A percentile compares a stretch with the other conserved stretches of the same genome.
Evolutionary conservation across 2,329 filamentous ascomycete species (phyloP).

Genomic region (Diaporthe nobilis): DNA sequence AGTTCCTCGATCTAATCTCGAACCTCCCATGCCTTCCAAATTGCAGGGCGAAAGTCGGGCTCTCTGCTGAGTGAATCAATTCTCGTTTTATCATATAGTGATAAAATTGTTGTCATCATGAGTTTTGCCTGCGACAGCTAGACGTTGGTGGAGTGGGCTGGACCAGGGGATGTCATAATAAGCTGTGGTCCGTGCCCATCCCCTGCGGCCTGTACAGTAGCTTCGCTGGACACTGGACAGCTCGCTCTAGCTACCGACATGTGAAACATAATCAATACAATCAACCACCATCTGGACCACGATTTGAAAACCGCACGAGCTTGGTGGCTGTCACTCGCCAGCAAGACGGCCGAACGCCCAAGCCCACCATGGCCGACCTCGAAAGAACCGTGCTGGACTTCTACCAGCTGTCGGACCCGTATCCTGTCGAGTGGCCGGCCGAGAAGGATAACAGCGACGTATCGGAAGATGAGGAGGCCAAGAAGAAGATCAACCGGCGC

Average conservation of each 20-base stretch:
- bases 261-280: slow-evolving; percentile 26
- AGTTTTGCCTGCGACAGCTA: background rate
- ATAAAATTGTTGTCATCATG: background rate
- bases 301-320: background rate
- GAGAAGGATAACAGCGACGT: slow-evolving; percentile 82
- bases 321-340: slow-evolving; percentile 5
- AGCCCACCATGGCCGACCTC: slow-evolving; percentile 73
- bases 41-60: background rate
- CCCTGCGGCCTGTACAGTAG: slow-evolving; percentile 21
- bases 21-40: too few relatives aligned
- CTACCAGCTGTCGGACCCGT: slow-evolving; percentile 86
- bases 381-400: slow-evolving; percentile 87
- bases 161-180: slow-evolving; percentile 4
- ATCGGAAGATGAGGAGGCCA: slow-evolving; percentile 71
- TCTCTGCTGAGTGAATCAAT: background rate
- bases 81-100: background rate
- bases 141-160: background rate
- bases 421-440: slow-evolving; percentile 87
- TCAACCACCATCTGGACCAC: background rate
- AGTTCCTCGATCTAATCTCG: background rate
- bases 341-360: slow-evolving; percentile 41
- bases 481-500: slow-evolving; percentile 68
- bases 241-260: slow-evolving; percentile 5
- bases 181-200: slow-evolving; percentile 22
- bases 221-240: slow-evolving; percentile 26